phyloP scores from a whole-genome alignment of 305 asterid species.

The Fraxinus albicans region DNA sequence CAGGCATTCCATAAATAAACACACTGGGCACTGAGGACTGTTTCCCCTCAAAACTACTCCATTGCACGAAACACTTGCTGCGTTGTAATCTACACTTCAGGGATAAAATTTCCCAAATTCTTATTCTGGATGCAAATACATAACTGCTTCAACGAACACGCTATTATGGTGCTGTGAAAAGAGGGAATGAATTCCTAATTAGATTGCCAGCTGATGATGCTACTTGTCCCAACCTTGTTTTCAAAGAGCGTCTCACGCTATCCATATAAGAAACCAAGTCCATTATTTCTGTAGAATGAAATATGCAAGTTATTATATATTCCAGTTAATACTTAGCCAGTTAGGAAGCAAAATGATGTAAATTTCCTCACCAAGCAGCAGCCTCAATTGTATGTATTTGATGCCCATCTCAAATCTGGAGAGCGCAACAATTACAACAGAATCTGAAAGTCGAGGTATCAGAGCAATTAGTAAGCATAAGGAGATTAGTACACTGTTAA shows the following conservation, averaged over 20 bases:
- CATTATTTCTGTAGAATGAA: conserved; percentile 51
- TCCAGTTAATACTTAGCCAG: background rate
- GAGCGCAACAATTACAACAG: conserved; percentile 20
- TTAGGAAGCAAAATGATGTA: background rate
- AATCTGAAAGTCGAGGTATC: conserved; percentile 37
- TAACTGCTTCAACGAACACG: background rate
- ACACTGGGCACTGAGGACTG: background rate
- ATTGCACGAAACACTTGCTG: background rate
- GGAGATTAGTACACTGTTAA: background rate
- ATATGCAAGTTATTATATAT: background rate
- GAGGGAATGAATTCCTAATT: conserved; percentile 28
- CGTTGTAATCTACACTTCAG: background rate
- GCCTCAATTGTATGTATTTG: conserved; percentile 46
- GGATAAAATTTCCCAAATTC: background rate
- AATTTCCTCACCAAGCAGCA: conserved; percentile 56
- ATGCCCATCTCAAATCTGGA: conserved; percentile 51
- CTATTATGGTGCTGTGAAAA: background rate
- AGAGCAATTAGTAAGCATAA: conserved; percentile 5
- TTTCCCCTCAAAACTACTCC: background rate
- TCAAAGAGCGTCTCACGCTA: conserved; percentile 31
- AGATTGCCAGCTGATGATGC: conserved; percentile 38
- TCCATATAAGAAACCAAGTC: conserved; percentile 47
- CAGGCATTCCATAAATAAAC: background rate
- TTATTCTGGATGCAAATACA: background rate
- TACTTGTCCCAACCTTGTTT: conserved; percentile 30